Evolutionary conservation across 2,329 filamentous ascomycete genomes (phyloP).

Genomic region (Pseudogymnoascus sp.): DNA sequence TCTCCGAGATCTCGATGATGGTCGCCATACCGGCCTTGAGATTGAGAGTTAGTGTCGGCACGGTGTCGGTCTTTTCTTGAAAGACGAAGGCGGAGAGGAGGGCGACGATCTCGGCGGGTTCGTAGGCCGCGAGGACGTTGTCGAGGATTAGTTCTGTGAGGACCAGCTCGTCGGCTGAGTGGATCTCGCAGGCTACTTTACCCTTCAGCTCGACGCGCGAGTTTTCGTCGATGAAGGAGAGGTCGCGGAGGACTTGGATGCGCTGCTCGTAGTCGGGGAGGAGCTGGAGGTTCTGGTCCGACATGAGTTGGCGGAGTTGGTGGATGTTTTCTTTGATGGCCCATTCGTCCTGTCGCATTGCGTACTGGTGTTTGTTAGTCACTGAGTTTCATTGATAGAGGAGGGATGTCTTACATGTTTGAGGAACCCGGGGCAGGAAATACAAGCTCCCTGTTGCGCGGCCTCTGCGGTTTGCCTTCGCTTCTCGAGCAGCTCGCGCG

Average conservation of each 20-base stretch:
- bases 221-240: constrained; percentile 82
- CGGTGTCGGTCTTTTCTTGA: constrained; percentile 84
- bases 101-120: constrained; percentile 92
- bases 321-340: constrained; percentile 89
- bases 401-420: constrained; percentile 62
- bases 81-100: constrained; percentile 93
- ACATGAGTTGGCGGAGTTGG: constrained; percentile 78
- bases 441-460: constrained; percentile 56
- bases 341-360: constrained; percentile 96
- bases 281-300: constrained; percentile 91
- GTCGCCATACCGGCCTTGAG: constrained; percentile 75
- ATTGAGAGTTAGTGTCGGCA: constrained; percentile 71
- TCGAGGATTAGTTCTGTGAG: constrained; percentile 93
- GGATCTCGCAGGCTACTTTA: constrained; percentile 96
- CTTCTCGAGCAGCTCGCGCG: constrained; percentile 71
- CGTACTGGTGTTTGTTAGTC: constrained; percentile 49
- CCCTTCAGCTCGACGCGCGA: constrained; percentile 90
- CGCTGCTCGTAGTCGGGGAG: constrained; percentile 95
- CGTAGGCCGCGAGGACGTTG: constrained; percentile 90
- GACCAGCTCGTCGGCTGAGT: constrained; percentile 92
- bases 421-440: constrained; percentile 67
- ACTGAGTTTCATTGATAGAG: neutral
- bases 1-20: constrained; percentile 84
- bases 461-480: constrained; percentile 53
- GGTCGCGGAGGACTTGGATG: constrained; percentile 81